Conservation (phyloP, 2,329 filamentous ascomycete genomes). For the Aureobasidium sp. region DNA sequence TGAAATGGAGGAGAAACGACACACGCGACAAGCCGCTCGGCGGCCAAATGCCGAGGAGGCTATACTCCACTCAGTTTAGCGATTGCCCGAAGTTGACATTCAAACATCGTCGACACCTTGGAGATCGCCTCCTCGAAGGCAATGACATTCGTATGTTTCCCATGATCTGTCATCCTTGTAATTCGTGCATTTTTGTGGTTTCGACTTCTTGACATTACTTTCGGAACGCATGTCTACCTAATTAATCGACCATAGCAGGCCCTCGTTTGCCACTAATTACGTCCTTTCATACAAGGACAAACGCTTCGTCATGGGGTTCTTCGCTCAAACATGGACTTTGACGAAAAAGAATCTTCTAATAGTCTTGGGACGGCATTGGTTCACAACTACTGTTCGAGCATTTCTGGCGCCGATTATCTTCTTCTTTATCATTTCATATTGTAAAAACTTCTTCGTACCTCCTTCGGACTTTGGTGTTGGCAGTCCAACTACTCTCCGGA, state of each 20-base stretch:
- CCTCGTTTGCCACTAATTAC: background rate
- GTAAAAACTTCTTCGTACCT: conserved; percentile 76
- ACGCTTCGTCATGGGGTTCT: conserved; percentile 30
- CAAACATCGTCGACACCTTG: conserved; percentile 5
- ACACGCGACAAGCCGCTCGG: conserved; percentile 3
- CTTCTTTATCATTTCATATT: conserved; percentile 40
- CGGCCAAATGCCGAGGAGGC: background rate
- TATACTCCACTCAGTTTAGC: background rate
- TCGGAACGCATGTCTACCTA: background rate
- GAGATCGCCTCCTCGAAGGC: conserved; percentile 1
- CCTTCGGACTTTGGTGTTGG: conserved; percentile 71
- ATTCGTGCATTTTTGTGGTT: background rate
- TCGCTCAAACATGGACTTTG: conserved; percentile 50
- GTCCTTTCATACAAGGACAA: background rate
- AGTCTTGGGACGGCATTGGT: conserved; percentile 46
- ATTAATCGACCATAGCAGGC: background rate
- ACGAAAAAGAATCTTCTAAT: conserved; percentile 52
- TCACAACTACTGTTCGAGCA: conserved; percentile 49
- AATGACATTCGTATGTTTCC: background rate
- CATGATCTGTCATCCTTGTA: background rate
- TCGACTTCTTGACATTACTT: background rate
- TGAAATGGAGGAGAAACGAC: background rate
- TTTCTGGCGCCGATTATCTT: conserved; percentile 52
- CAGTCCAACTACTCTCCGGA: conserved; percentile 52
- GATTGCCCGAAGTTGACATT: background rate